These are phyloP conservation scores for Phaffomyces opuntiae DNA, from an alignment of 805 yeast genomes.

Conservation along the genomic window DNA sequence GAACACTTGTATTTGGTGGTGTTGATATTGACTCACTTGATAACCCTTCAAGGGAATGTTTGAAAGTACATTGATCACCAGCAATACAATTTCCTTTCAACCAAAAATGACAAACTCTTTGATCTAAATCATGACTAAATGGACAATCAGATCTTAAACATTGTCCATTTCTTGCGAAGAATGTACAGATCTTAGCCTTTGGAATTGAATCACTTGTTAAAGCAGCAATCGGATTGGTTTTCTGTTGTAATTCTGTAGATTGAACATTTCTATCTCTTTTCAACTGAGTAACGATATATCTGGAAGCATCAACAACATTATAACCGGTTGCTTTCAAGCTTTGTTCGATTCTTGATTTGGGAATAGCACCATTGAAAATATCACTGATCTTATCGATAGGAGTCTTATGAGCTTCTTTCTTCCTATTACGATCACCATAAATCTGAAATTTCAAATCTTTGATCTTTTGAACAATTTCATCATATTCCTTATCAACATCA, in stretches of 20 bases:
- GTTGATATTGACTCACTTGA: background rate
- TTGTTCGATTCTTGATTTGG: slow-evolving; percentile 28
- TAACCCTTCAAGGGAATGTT: slow-evolving; percentile 24
- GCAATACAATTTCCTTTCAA: slow-evolving; percentile 36
- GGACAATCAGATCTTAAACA: slow-evolving; percentile 39
- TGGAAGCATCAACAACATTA: slow-evolving; percentile 25
- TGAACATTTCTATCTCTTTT: slow-evolving; percentile 7
- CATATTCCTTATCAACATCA: slow-evolving; percentile 10
- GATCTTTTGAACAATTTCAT: slow-evolving; percentile 14
- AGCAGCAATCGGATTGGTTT: no score
- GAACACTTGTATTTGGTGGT: background rate
- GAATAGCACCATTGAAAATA: slow-evolving; percentile 26
- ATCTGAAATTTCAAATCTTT: slow-evolving; percentile 15
- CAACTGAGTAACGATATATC: slow-evolving; percentile 14
- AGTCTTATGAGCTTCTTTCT: slow-evolving; percentile 6
- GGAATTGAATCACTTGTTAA: background rate
- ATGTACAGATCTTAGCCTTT: slow-evolving; percentile 30
- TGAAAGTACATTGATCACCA: slow-evolving; percentile 34
- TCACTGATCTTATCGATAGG: slow-evolving; percentile 32
- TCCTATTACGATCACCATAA: slow-evolving; percentile 10
- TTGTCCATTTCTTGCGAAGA: slow-evolving; percentile 32
- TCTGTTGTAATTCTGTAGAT: slow-evolving; percentile 1
- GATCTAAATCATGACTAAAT: slow-evolving; percentile 37
- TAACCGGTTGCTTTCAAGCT: slow-evolving; percentile 31
- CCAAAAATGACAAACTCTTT: slow-evolving; percentile 41